Conservation (phyloP, 345 rosid genomes). For the Iberis pinnata region DNA sequence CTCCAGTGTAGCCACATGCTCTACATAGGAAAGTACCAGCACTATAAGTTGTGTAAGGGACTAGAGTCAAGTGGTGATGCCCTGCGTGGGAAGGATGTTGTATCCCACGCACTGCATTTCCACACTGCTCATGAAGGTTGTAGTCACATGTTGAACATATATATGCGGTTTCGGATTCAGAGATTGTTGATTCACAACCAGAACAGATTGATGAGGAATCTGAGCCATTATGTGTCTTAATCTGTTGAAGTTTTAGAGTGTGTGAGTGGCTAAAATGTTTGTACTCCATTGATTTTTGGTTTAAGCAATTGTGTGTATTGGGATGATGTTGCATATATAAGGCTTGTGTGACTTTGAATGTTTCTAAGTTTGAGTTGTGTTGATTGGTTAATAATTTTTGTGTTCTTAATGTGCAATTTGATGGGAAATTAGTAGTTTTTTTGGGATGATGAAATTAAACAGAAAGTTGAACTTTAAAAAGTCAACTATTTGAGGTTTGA, state of each 20-base stretch:
- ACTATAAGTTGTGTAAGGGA: slow-evolving; percentile 31
- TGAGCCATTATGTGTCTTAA: background rate
- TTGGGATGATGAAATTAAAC: slow-evolving; percentile 6
- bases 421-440: slow-evolving; percentile 10
- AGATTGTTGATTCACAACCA: slow-evolving; percentile 27
- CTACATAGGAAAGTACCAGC: slow-evolving; percentile 26
- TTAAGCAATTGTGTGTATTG: slow-evolving; percentile 9
- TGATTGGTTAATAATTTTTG: background rate
- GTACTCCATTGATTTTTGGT: slow-evolving; percentile 25
- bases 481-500: slow-evolving; percentile 18
- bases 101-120: slow-evolving; percentile 26
- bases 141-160: slow-evolving; percentile 31
- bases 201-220: slow-evolving; percentile 20
- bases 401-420: slow-evolving; percentile 6
- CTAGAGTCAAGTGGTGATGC: slow-evolving; percentile 28
- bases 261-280: slow-evolving; percentile 39
- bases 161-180: slow-evolving; percentile 18
- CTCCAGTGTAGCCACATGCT: slow-evolving; percentile 27
- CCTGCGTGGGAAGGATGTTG: slow-evolving; percentile 32
- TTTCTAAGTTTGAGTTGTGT: slow-evolving; percentile 16
- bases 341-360: slow-evolving; percentile 19
- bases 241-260: slow-evolving; percentile 21
- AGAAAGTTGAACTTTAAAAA: slow-evolving; percentile 7
- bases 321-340: slow-evolving; percentile 4
- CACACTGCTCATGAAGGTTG: slow-evolving; percentile 33